A percentile compares a stretch with the other conserved stretches of the same genome.
phyloP scores from a whole-genome alignment of 1,284 basidiomycete species.

The Ganoderma meredithae region DNA sequence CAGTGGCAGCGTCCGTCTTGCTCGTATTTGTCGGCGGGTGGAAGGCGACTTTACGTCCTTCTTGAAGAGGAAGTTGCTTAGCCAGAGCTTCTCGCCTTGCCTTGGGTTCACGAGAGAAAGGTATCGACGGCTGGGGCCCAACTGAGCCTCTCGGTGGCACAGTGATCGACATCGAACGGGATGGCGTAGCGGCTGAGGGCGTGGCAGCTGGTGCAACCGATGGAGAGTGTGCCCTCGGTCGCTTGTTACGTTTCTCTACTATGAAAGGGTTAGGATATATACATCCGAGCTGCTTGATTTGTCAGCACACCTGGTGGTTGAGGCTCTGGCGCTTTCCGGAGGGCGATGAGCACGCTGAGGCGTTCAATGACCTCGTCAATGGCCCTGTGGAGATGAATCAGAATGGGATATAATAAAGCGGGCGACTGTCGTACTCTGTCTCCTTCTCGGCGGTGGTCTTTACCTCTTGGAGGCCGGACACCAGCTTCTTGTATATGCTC shows the following conservation, averaged over 20 bases:
- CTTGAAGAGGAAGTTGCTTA: conserved; percentile 70
- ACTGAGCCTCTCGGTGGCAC: conserved; percentile 63
- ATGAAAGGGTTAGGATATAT: not conserved
- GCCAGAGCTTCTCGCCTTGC: conserved; percentile 64
- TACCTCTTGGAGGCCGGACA: conserved; percentile 67
- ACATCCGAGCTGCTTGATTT: not conserved
- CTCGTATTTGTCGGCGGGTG: conserved; percentile 62
- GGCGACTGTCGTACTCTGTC: conserved; percentile 53
- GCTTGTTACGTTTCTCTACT: conserved; percentile 77
- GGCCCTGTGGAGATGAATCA: conserved; percentile 50
- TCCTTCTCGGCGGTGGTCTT: conserved; percentile 66
- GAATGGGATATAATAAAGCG: conserved; percentile 14
- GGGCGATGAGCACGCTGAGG: conserved; percentile 70
- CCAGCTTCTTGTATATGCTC: conserved; percentile 67
- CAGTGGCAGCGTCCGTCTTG: conserved; percentile 53
- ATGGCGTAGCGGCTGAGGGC: conserved; percentile 47
- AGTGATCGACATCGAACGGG: conserved; percentile 53
- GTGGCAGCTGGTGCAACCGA: conserved; percentile 49
- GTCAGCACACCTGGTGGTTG: conserved; percentile 57
- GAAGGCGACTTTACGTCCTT: conserved; percentile 80
- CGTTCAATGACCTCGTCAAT: conserved; percentile 76
- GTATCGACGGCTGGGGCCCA: conserved; percentile 57
- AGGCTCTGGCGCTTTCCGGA: conserved; percentile 73
- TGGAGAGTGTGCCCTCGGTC: conserved; percentile 74
- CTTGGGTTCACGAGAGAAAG: conserved; percentile 73